Percentiles rank a stretch among this genome's conserved stretches.
Evolutionary conservation across 2,329 filamentous ascomycete genomes (phyloP).

Genomic region (Fusarium beomiforme): DNA sequence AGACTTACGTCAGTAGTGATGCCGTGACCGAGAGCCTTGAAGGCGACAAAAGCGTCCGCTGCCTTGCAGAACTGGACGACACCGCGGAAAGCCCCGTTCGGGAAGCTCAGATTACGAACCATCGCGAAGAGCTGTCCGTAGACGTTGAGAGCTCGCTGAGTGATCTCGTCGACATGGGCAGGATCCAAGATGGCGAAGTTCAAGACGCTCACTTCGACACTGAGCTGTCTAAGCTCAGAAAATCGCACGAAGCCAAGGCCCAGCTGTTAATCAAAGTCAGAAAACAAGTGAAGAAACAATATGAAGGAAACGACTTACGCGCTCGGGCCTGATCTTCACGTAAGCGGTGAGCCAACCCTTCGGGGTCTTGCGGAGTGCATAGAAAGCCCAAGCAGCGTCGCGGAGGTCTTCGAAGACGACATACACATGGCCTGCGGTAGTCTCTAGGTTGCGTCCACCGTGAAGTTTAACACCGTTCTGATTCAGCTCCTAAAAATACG

Average conservation of each 20-base stretch:
- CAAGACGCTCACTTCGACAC: slow-evolving; percentile 40
- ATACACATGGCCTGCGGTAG: slow-evolving; percentile 56
- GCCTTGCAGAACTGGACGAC: slow-evolving; percentile 65
- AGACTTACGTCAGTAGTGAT: slow-evolving; percentile 41
- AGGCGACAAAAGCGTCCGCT: slow-evolving; percentile 53
- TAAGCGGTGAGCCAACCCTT: slow-evolving; percentile 56
- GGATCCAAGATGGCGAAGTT: slow-evolving; percentile 30
- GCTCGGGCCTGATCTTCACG: slow-evolving; percentile 12
- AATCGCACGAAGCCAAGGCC: slow-evolving; percentile 8
- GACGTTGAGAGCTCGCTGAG: slow-evolving; percentile 51
- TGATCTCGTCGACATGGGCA: slow-evolving; percentile 50
- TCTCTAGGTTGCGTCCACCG: slow-evolving; percentile 51
- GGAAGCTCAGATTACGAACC: slow-evolving; percentile 52
- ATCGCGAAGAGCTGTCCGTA: slow-evolving; percentile 66
- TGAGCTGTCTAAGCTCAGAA: slow-evolving; percentile 43
- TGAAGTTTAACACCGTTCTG: slow-evolving; percentile 47
- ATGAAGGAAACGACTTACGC: slow-evolving; percentile 13
- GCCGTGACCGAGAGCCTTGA: slow-evolving; percentile 47
- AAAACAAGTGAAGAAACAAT: not conserved
- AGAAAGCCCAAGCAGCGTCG: slow-evolving; percentile 63
- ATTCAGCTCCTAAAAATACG: slow-evolving; percentile 51
- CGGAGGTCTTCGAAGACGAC: slow-evolving; percentile 69
- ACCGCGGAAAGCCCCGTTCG: slow-evolving; percentile 57
- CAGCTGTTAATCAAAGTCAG: not conserved
- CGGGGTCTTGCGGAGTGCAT: slow-evolving; percentile 55